Conservation (phyloP, 129 eudicot genomes). For the Centella asiatica region DNA sequence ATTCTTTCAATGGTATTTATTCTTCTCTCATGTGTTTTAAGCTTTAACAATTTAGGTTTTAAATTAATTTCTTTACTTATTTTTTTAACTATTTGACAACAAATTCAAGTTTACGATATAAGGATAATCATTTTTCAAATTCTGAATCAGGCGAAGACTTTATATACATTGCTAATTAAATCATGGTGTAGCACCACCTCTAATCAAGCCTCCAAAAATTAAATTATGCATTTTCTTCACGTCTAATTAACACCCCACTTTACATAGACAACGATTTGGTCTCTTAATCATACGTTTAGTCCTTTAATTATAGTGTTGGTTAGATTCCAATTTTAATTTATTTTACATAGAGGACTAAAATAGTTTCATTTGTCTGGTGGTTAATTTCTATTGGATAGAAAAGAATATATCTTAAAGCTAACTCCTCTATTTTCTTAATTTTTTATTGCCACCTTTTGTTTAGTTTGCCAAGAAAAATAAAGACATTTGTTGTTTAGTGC, state of each 20-base stretch:
- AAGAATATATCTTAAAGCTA: constrained; percentile 6
- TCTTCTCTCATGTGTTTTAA: no score
- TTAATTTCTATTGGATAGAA: not conserved
- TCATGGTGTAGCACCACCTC: constrained; percentile 1
- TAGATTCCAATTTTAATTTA: constrained; percentile 1
- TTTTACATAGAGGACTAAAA: not conserved
- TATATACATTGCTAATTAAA: not conserved
- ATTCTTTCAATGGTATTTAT: no score
- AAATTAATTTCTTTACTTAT: no score
- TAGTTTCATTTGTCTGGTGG: constrained; percentile 9
- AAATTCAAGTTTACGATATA: no score
- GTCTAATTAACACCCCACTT: constrained; percentile 6
- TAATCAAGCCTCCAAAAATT: not conserved
- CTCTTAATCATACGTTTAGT: not conserved
- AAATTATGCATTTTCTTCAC: not conserved
- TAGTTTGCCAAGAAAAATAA: not conserved
- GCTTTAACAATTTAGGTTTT: no score
- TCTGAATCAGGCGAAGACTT: no score
- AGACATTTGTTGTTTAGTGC: not conserved
- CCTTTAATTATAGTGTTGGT: constrained; percentile 7
- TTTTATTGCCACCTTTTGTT: not conserved
- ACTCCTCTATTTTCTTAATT: not conserved
- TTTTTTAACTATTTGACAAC: no score
- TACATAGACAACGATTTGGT: constrained; percentile 12
- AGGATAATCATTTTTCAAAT: no score